phyloP scores from a whole-genome alignment of 352 stramenopile species.

The Phytophthora cryptogea region DNA sequence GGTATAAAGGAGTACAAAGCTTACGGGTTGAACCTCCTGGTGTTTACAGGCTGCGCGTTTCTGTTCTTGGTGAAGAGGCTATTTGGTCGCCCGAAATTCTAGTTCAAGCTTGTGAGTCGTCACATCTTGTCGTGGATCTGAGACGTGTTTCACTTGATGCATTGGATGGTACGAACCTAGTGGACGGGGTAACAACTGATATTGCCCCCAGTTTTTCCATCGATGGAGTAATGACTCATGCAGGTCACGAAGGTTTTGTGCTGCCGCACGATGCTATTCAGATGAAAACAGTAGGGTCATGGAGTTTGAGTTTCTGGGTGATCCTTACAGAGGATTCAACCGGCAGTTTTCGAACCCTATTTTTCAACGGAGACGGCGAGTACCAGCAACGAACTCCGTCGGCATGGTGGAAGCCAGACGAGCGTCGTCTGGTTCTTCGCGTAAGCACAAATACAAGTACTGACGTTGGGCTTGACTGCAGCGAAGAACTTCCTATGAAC shows the following conservation, averaged over 20 bases:
- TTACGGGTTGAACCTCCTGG: conserved; percentile 49
- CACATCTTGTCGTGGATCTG: conserved; percentile 23
- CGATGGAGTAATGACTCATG: conserved; percentile 55
- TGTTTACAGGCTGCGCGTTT: conserved; percentile 36
- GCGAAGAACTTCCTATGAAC: conserved; percentile 43
- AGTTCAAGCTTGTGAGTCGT: conserved; percentile 24
- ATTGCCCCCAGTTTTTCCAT: conserved; percentile 40
- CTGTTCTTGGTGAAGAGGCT: background rate
- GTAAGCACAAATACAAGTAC: conserved; percentile 59
- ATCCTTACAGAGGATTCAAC: conserved; percentile 62
- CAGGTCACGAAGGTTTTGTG: conserved; percentile 47
- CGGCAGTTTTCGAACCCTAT: conserved; percentile 64
- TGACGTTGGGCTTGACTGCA: conserved; percentile 67
- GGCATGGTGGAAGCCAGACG: conserved; percentile 77
- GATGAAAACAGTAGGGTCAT: conserved; percentile 43
- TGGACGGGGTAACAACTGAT: conserved; percentile 1
- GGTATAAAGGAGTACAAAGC: conserved; percentile 25
- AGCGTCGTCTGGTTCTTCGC: conserved; percentile 63
- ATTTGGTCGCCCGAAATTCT: conserved; percentile 27
- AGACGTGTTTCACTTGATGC: background rate
- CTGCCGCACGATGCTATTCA: conserved; percentile 47
- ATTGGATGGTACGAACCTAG: background rate
- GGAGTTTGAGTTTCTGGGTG: conserved; percentile 74
- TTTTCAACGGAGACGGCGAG: conserved; percentile 82
- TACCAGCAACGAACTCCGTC: conserved; percentile 77